Conservation (phyloP, 768 basidiomycete species). For the Pleurotus salmoneostramineus region DNA sequence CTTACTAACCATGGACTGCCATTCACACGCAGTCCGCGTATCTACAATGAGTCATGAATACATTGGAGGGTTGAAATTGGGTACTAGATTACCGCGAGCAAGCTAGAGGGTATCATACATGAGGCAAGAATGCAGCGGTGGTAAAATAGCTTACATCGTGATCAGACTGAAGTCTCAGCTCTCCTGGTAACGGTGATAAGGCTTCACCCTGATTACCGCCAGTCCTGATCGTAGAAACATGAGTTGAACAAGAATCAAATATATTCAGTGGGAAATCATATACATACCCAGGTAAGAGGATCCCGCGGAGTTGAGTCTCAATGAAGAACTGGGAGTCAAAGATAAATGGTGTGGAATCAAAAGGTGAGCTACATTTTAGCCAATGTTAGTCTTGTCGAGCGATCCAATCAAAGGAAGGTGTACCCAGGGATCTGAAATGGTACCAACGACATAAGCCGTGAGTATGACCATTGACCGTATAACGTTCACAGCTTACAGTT, state of each 20-base stretch:
- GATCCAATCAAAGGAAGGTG: not conserved
- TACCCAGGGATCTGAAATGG: conserved; percentile 14
- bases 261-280: not conserved
- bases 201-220: conserved; percentile 35
- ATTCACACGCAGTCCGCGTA: conserved; percentile 40
- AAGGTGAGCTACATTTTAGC: conserved; percentile 25
- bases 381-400: not conserved
- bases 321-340: conserved; percentile 45
- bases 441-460: conserved; percentile 8
- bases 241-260: not conserved
- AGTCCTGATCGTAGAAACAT: conserved; percentile 22
- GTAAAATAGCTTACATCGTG: conserved; percentile 18
- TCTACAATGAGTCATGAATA: conserved; percentile 19
- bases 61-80: not conserved
- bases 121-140: not conserved
- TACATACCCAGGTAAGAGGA: conserved; percentile 33
- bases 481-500: conserved; percentile 11
- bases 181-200: conserved; percentile 32
- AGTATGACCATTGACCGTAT: conserved; percentile 12
- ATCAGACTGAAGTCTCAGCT: conserved; percentile 44
- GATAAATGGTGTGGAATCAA: conserved; percentile 39
- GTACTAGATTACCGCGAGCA: conserved; percentile 18
- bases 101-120: conserved; percentile 13
- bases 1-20: conserved; percentile 40
- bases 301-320: conserved; percentile 42